Evolutionary conservation across 2,329 filamentous ascomycete species (phyloP), one percentile per base, ranked within the genome.

Genomic region (Diaporthe ilicicola): DNA sequence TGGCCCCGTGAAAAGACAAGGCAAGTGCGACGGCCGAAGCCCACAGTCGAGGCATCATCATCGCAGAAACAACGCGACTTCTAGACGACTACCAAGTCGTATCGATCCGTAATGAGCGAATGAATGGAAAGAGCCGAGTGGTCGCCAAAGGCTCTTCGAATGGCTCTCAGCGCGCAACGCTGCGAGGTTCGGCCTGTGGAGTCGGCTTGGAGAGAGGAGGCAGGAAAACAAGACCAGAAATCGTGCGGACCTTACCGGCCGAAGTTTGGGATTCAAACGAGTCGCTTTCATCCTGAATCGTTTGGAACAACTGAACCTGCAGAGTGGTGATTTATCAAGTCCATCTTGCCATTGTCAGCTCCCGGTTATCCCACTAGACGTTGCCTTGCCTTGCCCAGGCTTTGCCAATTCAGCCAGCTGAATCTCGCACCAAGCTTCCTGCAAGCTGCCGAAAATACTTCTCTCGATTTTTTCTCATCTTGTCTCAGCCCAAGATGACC

Each of bases 401-500:
- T 13, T 39, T 6, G 10, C 37, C 37, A 10, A 37, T 4, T 64
- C n/a, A 34, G 42, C 59, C 42, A 32, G 44, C 53, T 6, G 2
- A 17, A 68, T 7, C 53, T 51, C 32, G 32, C 66, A 24, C 53
- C 34, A 24, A n/a, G 22, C n/a, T n/a, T 59, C 22, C 42, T 68
- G 66, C 46, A 50, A 68, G 51, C 44, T 46, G 42, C 66, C 53
- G 66, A 68, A n/a, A 27, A 32, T 15, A 13, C 22, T 19, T 22
- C 44, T 64, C 29, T 48, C 46, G 10, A 29, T 50, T 68, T 51
- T 59, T 1, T 7, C 22, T 48, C 46, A 39, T 32, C 1, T 19
- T 68, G 66, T 68, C 66, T 68, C 66, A 68, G 66, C 44, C 59
- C n/a, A 59, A 22, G 17, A 15, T 42, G 53, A 29, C 46, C 32